Conservation (phyloP, 1,139 yeast genomes). For the Geotrichum bryndzae region DNA sequence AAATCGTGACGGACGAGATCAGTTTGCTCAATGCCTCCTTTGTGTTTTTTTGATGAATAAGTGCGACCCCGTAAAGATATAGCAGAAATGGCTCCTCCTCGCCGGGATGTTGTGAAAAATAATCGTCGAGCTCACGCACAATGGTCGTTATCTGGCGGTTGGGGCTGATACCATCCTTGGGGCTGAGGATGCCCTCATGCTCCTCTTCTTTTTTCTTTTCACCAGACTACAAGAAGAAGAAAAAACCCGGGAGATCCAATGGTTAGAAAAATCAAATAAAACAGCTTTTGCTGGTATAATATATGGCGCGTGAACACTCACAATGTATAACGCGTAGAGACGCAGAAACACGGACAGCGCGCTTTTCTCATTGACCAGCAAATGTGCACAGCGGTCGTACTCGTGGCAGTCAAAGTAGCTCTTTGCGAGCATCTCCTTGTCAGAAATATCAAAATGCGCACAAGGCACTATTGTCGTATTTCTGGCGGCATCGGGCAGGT, state of each 20-base stretch:
- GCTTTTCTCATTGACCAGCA: constrained; percentile 43
- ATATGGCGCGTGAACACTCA: constrained; percentile 5
- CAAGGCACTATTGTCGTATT: neutral
- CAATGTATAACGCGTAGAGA: constrained; percentile 59
- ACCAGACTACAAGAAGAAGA: constrained; percentile 40
- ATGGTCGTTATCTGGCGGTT: constrained; percentile 35
- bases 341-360: constrained; percentile 58
- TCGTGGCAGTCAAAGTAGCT: constrained; percentile 79
- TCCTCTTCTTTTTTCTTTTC: constrained; percentile 72
- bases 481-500: constrained; percentile 7
- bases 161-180: constrained; percentile 37
- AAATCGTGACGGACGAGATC: constrained; percentile 51
- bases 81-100: constrained; percentile 53
- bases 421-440: constrained; percentile 50
- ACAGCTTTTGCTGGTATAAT: neutral
- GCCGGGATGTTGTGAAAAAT: constrained; percentile 8
- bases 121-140: constrained; percentile 30
- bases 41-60: constrained; percentile 56
- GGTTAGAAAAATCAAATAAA: neutral
- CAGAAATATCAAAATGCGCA: constrained; percentile 6
- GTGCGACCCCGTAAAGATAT: constrained; percentile 57
- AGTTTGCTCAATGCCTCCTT: constrained; percentile 55
- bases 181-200: constrained; percentile 56
- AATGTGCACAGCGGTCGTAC: constrained; percentile 69
- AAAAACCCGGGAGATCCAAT: neutral